Conservation (phyloP, 345 rosid genomes). For the Luvunga scandens region DNA sequence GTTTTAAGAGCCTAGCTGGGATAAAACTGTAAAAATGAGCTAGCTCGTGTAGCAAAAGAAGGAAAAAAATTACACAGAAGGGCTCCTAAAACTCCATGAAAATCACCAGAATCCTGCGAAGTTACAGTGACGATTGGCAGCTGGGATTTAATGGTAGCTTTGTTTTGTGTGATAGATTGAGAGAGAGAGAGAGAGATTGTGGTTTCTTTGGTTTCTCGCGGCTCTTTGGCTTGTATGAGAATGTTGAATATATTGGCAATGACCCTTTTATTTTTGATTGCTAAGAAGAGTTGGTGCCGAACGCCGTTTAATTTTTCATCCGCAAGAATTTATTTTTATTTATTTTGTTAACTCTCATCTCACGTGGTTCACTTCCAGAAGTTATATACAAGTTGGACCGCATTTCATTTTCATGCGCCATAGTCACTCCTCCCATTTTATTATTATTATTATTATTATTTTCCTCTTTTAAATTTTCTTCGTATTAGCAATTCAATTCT, state of each 20-base stretch:
- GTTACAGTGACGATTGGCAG: neutral
- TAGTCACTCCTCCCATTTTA: neutral
- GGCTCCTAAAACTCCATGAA: constrained; percentile 33
- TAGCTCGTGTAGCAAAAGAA: no score
- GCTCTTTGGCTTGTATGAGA: constrained; percentile 41
- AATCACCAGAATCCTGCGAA: constrained; percentile 6
- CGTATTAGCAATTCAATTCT: neutral
- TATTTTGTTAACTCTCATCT: neutral
- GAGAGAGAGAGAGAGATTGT: constrained; percentile 2
- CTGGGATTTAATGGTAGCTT: neutral
- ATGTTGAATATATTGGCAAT: constrained; percentile 18
- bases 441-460: neutral
- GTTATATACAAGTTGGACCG: neutral
- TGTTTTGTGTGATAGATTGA: neutral
- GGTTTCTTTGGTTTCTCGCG: neutral
- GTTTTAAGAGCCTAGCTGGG: constrained; percentile 22
- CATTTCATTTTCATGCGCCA: neutral
- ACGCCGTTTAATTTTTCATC: constrained; percentile 15
- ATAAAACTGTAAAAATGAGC: neutral
- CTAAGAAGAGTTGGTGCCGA: constrained; percentile 38
- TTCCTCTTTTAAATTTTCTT: neutral
- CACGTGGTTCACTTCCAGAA: neutral
- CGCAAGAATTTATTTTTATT: neutral
- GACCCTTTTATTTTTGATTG: constrained; percentile 24
- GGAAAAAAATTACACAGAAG: neutral